A percentile compares a stretch with the other conserved stretches of the same genome.
Evolutionary conservation across 805 yeast species (phyloP).

Genomic region (Saccharomycopsis amapae): DNA sequence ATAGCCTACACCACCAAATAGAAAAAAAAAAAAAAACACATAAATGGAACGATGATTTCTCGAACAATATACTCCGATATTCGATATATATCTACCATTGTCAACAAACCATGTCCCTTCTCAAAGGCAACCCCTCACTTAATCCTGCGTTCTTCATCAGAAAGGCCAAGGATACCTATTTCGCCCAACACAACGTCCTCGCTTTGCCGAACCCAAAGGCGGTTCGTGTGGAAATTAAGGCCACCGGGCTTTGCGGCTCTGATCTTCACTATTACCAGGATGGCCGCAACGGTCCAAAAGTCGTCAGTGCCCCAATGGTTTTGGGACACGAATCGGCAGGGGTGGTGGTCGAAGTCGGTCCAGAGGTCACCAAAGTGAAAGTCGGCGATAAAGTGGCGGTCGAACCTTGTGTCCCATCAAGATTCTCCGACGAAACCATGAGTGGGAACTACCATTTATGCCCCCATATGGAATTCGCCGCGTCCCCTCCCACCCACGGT

Average conservation of each 20-base stretch:
- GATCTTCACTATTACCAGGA: slow-evolving; percentile 78
- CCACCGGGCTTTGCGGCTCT: slow-evolving; percentile 85
- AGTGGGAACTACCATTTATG: slow-evolving; percentile 76
- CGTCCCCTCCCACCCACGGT: slow-evolving; percentile 82
- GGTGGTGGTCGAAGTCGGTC: slow-evolving; percentile 64
- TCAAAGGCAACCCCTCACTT: slow-evolving; percentile 10
- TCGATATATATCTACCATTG: too few species aligned
- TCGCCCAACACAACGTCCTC: slow-evolving; percentile 34
- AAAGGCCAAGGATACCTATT: slow-evolving; percentile 13
- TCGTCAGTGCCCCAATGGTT: slow-evolving; percentile 72
- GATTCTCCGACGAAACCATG: slow-evolving; percentile 68
- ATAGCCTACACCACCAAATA: too few species aligned
- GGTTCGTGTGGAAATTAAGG: slow-evolving; percentile 68
- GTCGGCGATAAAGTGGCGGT: slow-evolving; percentile 84
- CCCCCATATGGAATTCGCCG: slow-evolving; percentile 84
- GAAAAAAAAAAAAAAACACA: too few species aligned
- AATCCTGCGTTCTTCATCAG: slow-evolving; percentile 17
- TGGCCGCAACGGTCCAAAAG: slow-evolving; percentile 73
- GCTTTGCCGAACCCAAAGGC: slow-evolving; percentile 48
- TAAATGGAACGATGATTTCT: too few species aligned
- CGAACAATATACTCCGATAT: too few species aligned
- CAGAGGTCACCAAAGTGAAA: slow-evolving; percentile 50
- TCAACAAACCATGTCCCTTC: slow-evolving; percentile 14
- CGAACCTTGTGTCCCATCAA: slow-evolving; percentile 83
- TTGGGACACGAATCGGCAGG: slow-evolving; percentile 88